Evolutionary conservation across 176 grass and related monocot species (phyloP).

Genomic region (Juncus inflexus): DNA sequence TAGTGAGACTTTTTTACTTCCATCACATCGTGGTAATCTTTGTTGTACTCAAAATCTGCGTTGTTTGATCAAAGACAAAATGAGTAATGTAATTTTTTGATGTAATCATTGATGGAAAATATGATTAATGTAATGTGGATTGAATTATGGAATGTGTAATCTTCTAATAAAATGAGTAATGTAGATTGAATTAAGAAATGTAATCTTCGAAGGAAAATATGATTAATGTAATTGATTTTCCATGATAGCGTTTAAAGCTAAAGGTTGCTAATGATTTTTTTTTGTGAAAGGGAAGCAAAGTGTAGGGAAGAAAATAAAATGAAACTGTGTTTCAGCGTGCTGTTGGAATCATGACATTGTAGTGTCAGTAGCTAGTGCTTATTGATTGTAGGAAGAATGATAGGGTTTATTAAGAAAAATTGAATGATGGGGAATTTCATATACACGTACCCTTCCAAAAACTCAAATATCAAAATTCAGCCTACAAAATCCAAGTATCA

Average conservation of each 20-base stretch:
- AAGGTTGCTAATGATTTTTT: too few relatives aligned
- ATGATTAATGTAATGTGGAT: background rate
- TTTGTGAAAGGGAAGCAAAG: too few relatives aligned
- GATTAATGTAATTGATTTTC: background rate
- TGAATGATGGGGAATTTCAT: too few relatives aligned
- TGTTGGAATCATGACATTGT: conserved; percentile 1
- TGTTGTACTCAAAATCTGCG: conserved; percentile 61
- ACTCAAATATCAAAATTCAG: background rate
- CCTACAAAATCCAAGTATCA: conserved; percentile 17
- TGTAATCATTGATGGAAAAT: background rate
- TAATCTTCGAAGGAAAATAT: too few relatives aligned
- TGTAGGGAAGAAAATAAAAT: background rate
- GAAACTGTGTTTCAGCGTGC: conserved; percentile 10
- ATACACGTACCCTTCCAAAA: too few relatives aligned
- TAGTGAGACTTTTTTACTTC: conserved; percentile 65
- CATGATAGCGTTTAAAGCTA: too few relatives aligned
- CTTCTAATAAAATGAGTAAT: background rate
- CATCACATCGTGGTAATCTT: conserved; percentile 74
- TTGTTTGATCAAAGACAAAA: background rate
- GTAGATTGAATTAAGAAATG: too few relatives aligned
- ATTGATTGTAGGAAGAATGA: too few relatives aligned
- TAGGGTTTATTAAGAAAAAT: too few relatives aligned
- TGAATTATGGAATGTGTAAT: too few relatives aligned
- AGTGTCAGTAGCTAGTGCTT: too few relatives aligned
- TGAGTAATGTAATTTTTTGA: background rate